Percentiles rank a stretch among this genome's conserved stretches.
phyloP scores from a whole-genome alignment of 2,329 filamentous ascomycete genomes.

The Fusarium tupiense region DNA sequence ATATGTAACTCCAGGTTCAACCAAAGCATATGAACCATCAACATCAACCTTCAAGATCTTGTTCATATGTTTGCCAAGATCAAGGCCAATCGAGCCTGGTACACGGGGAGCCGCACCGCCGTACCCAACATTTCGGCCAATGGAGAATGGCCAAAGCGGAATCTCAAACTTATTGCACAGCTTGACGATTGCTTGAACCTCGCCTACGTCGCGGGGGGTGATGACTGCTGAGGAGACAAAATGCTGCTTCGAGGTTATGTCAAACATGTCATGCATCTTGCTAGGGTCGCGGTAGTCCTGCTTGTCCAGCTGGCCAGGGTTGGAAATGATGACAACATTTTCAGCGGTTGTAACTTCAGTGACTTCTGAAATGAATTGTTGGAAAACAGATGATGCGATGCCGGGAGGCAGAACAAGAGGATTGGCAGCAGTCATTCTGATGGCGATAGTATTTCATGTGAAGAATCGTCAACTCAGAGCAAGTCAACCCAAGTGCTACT shows the following conservation, averaged over 20 bases:
- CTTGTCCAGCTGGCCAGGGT: slow-evolving; percentile 3
- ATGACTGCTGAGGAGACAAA: slow-evolving; percentile 32
- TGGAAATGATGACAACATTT: slow-evolving; percentile 22
- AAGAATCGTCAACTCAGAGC: not conserved
- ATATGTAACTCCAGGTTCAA: slow-evolving; percentile 28
- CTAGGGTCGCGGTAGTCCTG: slow-evolving; percentile 26
- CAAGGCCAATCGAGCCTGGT: slow-evolving; percentile 11
- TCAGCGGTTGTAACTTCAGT: not conserved
- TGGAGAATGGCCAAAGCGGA: slow-evolving; percentile 33
- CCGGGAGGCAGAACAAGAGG: slow-evolving; percentile 22
- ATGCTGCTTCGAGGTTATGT: slow-evolving; percentile 20
- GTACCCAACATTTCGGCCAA: slow-evolving; percentile 33
- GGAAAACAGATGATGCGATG: not conserved
- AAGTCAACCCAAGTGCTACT: not conserved
- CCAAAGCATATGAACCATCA: slow-evolving; percentile 26
- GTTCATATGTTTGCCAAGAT: slow-evolving; percentile 32
- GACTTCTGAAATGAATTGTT: slow-evolving; percentile 16
- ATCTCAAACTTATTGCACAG: slow-evolving; percentile 28
- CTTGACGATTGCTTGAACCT: slow-evolving; percentile 24
- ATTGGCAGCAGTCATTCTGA: not conserved
- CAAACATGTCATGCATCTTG: slow-evolving; percentile 35
- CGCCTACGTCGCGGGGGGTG: slow-evolving; percentile 17
- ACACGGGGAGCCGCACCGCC: slow-evolving; percentile 30
- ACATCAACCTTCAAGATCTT: slow-evolving; percentile 28
- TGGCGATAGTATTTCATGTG: not conserved